Evolutionary conservation across 768 basidiomycete species (phyloP), one percentile per base, ranked within the genome.

Genomic region (Candolleomyces eurysporus): DNA sequence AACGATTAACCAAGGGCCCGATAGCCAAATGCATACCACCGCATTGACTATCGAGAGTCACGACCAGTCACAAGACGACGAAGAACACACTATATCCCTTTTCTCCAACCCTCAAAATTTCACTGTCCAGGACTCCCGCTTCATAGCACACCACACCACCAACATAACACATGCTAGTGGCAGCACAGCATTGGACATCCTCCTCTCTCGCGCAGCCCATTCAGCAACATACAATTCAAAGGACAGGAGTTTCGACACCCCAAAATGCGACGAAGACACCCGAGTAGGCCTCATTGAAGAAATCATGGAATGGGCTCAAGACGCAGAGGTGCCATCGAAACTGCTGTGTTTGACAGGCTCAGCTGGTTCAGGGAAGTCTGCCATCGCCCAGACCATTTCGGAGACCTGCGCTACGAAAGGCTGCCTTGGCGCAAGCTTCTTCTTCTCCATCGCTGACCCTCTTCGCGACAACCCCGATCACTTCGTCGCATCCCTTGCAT

Each of bases 321-420:
- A 6, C 1, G 45, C 4, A 6, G 2, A 46, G 17, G 17, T 21
- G 6, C 19, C 45, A 1, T 46, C 45, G 8, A 39, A 53, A 6
- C 49, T 57, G 48, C 39, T 62, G 14, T 62, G 57, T 40, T 16
- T 62, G 13, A 9, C 11, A 16, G 61, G 51, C 22, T 51, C 57
- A 0, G 52, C 57, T 1, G 61, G 61, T 1, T 51, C 50, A 17
- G 61, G 61, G 13, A 61, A 61, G 43, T 61, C 61, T 1, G 61
- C 61, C 4, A 39, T 61, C 5, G 61, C 48, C 3, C 56, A 61
- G 36, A 57, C 61, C n/a, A 43, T 61, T 30, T 46, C 56, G 3
- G 56, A 57, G 22, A 32, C 16, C 5, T 61, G 48, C 26, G 9
- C 7, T 30, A 39, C 51, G 42, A 17, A 45, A 51, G 26, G 26